Evolutionary conservation across 2,329 filamentous ascomycete genomes (phyloP), one percentile per base, ranked within the genome.

Genomic region (Beauveria brongniartii): DNA sequence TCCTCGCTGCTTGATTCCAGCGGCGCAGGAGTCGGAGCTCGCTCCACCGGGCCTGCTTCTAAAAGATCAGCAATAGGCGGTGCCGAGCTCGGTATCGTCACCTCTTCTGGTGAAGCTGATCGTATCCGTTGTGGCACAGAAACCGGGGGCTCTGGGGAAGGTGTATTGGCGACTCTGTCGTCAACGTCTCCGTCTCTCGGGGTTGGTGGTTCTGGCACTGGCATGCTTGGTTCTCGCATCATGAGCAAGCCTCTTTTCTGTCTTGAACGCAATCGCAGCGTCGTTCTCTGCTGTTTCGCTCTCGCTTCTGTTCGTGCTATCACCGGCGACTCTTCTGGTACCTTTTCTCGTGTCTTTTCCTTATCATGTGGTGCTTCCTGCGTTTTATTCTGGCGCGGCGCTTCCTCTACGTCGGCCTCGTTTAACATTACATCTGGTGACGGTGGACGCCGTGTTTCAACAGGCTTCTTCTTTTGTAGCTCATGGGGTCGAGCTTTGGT

Each of bases 201-300:
- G 20, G 20, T 6, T 34, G 43, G 20, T 9, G 24, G 26, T 28
- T 52, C 18, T 34, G 44, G 41, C 10, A 22, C 14, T 18, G 43
- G 51, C 3, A 10, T 1, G 14, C 18, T 43, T 26, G 55, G 37
- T 28, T 63, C 52, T 20, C 34, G 56, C 40, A 63, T 37, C 61
- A 63, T 60, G 12, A 63, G 51, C 16, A 63, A 20, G 3, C 61
- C 61, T 34, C 61, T 54, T 20, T 51, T 54, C 28, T 63, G 57
- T 48, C 61, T 60, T 14, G 61, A 53, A 5, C 56, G 56, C 48
- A 63, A 57, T 30, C 61, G 46, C 22, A 63, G 52, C 28, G 34
- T 55, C 16, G 61, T 60, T n/a, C 40, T 58, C n/a, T 26, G 61
- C 30, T 56, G 47, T 12, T 56, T 55, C 24, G 24, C 24, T 28